These are phyloP conservation scores for Podaxis mareebaensis DNA, from an alignment of 768 basidiomycete species.

Conservation along the genomic window DNA sequence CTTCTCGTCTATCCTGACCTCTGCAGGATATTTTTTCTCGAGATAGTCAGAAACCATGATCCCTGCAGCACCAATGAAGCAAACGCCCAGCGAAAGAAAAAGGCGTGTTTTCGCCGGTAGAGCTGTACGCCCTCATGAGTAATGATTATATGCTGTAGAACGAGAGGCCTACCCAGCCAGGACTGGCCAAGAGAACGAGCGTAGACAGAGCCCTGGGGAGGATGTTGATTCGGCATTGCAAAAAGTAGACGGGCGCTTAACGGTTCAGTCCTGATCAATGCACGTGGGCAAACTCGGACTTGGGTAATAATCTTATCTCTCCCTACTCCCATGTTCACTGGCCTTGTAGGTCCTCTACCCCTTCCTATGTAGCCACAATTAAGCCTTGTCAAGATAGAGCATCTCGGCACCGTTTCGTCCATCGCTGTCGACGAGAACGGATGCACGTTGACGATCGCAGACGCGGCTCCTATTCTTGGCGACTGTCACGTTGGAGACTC, in stretches of 20 bases:
- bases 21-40: conserved; percentile 39
- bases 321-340: conserved; percentile 65
- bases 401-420: conserved; percentile 71
- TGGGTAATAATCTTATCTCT: conserved; percentile 9
- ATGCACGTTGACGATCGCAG: conserved; percentile 77
- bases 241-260: not conserved
- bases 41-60: conserved; percentile 51
- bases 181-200: conserved; percentile 37
- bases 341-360: conserved; percentile 53
- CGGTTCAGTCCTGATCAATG: not conserved
- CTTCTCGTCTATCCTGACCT: conserved; percentile 5
- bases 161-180: conserved; percentile 32
- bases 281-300: not conserved
- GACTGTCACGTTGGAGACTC: conserved; percentile 96
- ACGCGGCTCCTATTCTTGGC: conserved; percentile 70
- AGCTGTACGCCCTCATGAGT: conserved; percentile 32
- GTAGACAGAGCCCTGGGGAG: conserved; percentile 2
- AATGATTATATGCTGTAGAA: conserved; percentile 15
- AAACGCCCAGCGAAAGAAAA: conserved; percentile 48
- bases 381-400: conserved; percentile 70
- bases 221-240: not conserved
- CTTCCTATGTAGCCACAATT: conserved; percentile 13
- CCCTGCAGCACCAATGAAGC: conserved; percentile 46
- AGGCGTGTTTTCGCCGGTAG: conserved; percentile 56
- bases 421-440: conserved; percentile 70